phyloP scores from a whole-genome alignment of 345 rosid species.

The Eucalyptus lansdowneana region DNA sequence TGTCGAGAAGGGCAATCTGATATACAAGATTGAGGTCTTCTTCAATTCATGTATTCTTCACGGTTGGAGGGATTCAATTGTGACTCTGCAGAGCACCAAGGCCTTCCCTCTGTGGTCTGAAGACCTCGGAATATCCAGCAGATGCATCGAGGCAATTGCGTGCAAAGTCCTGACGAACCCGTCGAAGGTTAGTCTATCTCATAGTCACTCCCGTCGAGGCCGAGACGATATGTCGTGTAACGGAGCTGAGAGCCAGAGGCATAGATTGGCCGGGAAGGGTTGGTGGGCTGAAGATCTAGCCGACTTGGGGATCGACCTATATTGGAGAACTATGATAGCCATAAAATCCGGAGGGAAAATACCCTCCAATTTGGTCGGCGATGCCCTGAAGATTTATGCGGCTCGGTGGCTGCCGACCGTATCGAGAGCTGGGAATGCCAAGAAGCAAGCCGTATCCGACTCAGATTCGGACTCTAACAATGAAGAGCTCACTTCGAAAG shows the following conservation, averaged over 20 bases:
- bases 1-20: constrained; percentile 89
- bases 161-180: constrained; percentile 60
- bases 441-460: constrained; percentile 1
- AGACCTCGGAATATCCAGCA: constrained; percentile 75
- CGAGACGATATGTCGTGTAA: constrained; percentile 62
- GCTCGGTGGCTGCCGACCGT: constrained; percentile 75
- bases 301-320: constrained; percentile 76
- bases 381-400: constrained; percentile 77
- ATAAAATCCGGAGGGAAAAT: constrained; percentile 74
- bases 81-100: constrained; percentile 74
- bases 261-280: constrained; percentile 31
- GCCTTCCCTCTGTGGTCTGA: constrained; percentile 70
- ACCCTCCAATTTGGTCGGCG: constrained; percentile 56
- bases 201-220: constrained; percentile 69
- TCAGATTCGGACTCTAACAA: constrained; percentile 64
- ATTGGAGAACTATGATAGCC: constrained; percentile 87
- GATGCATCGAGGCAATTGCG: constrained; percentile 79
- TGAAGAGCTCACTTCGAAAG: constrained; percentile 39
- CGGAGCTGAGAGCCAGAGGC: constrained; percentile 47
- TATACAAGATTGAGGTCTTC: constrained; percentile 88
- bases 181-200: constrained; percentile 69
- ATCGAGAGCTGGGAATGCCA: constrained; percentile 25
- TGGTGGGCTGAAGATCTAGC: constrained; percentile 99
- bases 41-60: constrained; percentile 75
- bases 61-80: constrained; percentile 90